Percentiles rank a stretch among this genome's conserved stretches.
These are phyloP conservation scores for Rhizopogon vesiculosus DNA, from an alignment of 768 basidiomycete species.

Conservation along the genomic window DNA sequence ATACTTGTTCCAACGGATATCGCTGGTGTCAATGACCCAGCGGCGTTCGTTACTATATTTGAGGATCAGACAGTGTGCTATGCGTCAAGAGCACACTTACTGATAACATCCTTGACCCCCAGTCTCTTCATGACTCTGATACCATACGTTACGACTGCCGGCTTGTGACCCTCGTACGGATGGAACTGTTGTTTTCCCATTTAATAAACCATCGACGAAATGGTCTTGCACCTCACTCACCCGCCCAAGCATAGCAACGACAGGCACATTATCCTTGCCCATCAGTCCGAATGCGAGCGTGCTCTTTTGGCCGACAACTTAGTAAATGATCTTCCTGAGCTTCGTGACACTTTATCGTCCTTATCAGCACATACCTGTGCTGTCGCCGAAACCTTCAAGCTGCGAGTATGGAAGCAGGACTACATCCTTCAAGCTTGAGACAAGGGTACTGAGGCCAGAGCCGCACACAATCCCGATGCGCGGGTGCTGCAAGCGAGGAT, in stretches of 20 bases:
- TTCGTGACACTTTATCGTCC: background rate
- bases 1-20: conserved; percentile 79
- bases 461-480: conserved; percentile 84
- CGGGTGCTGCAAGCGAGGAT: conserved; percentile 43
- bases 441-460: conserved; percentile 77
- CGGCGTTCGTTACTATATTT: conserved; percentile 77
- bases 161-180: conserved; percentile 76
- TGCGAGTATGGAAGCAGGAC: conserved; percentile 60
- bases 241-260: conserved; percentile 87
- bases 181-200: conserved; percentile 53
- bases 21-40: conserved; percentile 71
- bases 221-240: conserved; percentile 33
- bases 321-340: background rate
- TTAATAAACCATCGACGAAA: background rate
- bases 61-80: background rate
- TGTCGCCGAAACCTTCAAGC: conserved; percentile 70
- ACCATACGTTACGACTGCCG: conserved; percentile 70
- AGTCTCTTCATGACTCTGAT: conserved; percentile 75
- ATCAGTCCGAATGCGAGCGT: conserved; percentile 76
- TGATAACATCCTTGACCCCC: conserved; percentile 71
- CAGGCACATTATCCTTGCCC: conserved; percentile 64
- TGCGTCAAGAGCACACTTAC: conserved; percentile 38
- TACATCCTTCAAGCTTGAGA: conserved; percentile 49
- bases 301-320: conserved; percentile 82
- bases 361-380: conserved; percentile 53